Evolutionary conservation across 306 rosid genomes (phyloP).

Genomic region (Prunus mume): DNA sequence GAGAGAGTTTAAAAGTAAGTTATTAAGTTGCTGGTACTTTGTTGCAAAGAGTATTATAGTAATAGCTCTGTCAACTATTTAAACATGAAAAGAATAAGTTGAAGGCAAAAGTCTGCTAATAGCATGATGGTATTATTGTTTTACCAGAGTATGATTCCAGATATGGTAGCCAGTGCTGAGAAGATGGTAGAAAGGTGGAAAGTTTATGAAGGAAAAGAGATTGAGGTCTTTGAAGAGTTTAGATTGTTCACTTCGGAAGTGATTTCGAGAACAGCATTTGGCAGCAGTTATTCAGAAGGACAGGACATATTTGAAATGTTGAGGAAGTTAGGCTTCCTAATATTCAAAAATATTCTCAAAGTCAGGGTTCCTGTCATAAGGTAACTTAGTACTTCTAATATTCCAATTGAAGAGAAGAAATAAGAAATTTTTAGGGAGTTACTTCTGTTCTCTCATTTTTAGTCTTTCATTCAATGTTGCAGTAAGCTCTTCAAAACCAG

Average conservation of each 20-base stretch:
- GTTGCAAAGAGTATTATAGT: too few species aligned
- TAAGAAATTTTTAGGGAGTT: neutral
- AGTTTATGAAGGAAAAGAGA: neutral
- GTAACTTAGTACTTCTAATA: neutral
- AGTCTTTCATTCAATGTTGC: conserved; percentile 1
- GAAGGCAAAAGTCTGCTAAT: neutral
- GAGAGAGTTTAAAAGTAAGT: too few species aligned
- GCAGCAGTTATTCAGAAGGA: neutral
- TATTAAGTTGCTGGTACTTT: too few species aligned
- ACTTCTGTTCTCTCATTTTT: neutral
- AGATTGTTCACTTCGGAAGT: neutral
- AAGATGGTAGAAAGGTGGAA: neutral
- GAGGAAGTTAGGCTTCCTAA: neutral
- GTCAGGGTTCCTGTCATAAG: neutral
- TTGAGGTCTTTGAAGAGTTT: neutral
- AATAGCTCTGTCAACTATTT: neutral
- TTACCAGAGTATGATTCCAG: neutral
- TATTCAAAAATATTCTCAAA: neutral
- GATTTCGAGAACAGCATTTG: neutral
- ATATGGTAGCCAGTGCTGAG: neutral
- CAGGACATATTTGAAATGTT: neutral
- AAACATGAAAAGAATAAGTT: too few species aligned
- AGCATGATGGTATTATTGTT: neutral
- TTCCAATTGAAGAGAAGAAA: too few species aligned
- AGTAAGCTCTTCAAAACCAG: conserved; percentile 9